Evolutionary conservation across 1,139 yeast genomes (phyloP).

Genomic region (Yamadazyma buinensis): DNA sequence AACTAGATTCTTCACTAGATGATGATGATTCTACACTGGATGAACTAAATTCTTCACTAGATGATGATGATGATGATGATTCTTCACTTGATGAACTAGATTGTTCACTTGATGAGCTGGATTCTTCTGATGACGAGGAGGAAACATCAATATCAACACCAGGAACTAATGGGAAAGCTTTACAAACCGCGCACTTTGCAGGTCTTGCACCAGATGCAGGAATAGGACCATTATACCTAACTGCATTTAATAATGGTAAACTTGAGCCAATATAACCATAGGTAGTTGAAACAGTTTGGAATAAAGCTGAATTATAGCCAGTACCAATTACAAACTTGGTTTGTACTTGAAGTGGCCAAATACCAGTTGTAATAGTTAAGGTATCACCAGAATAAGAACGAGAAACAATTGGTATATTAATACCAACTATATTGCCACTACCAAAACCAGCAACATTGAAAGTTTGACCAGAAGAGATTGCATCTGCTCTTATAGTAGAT

Average conservation of each 20-base stretch:
- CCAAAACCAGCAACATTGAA: constrained; percentile 31
- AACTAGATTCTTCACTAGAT: background rate
- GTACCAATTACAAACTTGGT: constrained; percentile 23
- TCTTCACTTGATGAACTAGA: background rate
- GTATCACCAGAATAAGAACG: constrained; percentile 11
- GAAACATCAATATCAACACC: constrained; percentile 3
- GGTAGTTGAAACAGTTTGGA: constrained; percentile 12
- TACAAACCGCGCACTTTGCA: constrained; percentile 5
- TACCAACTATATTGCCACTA: constrained; percentile 24
- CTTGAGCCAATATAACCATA: constrained; percentile 16
- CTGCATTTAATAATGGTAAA: constrained; percentile 7
- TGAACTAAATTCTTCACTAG: constrained; percentile 1
- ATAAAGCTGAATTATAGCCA: constrained; percentile 15
- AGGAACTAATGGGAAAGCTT: constrained; percentile 7
- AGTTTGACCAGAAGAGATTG: constrained; percentile 17
- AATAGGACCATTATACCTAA: constrained; percentile 8
- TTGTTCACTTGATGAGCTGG: background rate
- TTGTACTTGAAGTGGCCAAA: background rate
- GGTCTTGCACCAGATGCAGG: constrained; percentile 7
- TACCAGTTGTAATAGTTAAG: constrained; percentile 7
- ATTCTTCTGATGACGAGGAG: background rate
- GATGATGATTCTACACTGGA: too few species aligned
- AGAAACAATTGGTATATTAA: constrained; percentile 15
- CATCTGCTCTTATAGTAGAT: constrained; percentile 20
- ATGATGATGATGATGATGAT: background rate